Conservation (phyloP, 768 basidiomycete genomes). For the Punctularia strigosozonata region DNA sequence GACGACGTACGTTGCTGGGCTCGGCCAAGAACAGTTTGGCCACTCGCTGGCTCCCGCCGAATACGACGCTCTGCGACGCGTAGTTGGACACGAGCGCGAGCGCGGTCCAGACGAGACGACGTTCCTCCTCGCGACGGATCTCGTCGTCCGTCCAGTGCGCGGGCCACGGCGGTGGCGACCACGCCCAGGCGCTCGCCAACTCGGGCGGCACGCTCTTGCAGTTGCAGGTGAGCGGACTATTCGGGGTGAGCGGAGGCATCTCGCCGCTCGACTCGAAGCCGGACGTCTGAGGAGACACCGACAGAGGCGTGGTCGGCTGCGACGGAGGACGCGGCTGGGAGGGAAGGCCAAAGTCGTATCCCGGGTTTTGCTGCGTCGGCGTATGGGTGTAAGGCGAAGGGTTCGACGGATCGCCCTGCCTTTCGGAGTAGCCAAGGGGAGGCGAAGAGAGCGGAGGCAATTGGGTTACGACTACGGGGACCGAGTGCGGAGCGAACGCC, state of each 20-base stretch:
- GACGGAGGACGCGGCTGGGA: too few species aligned
- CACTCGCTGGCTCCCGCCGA: slow-evolving; percentile 45
- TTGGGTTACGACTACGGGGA: slow-evolving; percentile 33
- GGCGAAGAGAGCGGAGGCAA: slow-evolving; percentile 16
- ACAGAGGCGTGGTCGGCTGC: too few species aligned
- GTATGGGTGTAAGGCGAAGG: slow-evolving; percentile 7
- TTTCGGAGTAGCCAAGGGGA: slow-evolving; percentile 1
- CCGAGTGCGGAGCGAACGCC: slow-evolving; percentile 34
- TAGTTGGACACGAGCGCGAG: slow-evolving; percentile 58
- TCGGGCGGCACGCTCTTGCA: slow-evolving; percentile 21
- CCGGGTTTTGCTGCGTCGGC: slow-evolving; percentile 10
- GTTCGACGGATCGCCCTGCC: slow-evolving; percentile 1
- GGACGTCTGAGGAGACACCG: too few species aligned
- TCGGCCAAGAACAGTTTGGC: slow-evolving; percentile 50
- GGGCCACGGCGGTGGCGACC: slow-evolving; percentile 52
- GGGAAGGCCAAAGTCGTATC: slow-evolving; percentile 11
- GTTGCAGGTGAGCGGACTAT: slow-evolving; percentile 20
- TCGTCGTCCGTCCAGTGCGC: slow-evolving; percentile 41
- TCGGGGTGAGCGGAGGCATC: slow-evolving; percentile 22
- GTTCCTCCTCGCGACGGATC: slow-evolving; percentile 54
- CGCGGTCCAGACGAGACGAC: slow-evolving; percentile 70
- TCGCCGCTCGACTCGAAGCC: slow-evolving; percentile 9
- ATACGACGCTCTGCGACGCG: slow-evolving; percentile 56
- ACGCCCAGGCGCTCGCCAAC: slow-evolving; percentile 24
- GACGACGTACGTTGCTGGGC: slow-evolving; percentile 46